Percentiles rank a stretch among this genome's conserved stretches.
Conservation (phyloP, 1,284 basidiomycete genomes). For the Afroboletus lepidellus region DNA sequence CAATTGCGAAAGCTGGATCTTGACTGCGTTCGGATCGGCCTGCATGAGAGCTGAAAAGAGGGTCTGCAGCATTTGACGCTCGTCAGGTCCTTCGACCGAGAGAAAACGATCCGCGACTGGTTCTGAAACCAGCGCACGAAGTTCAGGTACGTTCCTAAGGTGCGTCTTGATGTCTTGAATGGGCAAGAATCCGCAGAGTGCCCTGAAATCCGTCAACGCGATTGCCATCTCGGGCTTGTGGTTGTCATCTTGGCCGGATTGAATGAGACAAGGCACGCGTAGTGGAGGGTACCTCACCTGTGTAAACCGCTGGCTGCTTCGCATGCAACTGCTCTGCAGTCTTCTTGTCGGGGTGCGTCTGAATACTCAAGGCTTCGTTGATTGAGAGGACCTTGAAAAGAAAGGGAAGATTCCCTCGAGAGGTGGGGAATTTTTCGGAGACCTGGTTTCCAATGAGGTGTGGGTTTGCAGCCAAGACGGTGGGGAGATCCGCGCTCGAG, state of each 20-base stretch:
- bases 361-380: constrained; percentile 92
- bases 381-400: constrained; percentile 94
- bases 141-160: constrained; percentile 75
- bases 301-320: constrained; percentile 83
- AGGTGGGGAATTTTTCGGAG: constrained; percentile 57
- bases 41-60: constrained; percentile 88
- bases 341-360: constrained; percentile 94
- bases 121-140: constrained; percentile 69
- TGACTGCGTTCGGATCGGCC: constrained; percentile 53
- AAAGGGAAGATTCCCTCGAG: constrained; percentile 81
- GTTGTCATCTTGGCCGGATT: constrained; percentile 69
- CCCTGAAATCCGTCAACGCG: constrained; percentile 88
- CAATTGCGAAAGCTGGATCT: constrained; percentile 57
- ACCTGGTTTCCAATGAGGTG: constrained; percentile 70
- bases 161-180: constrained; percentile 67
- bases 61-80: constrained; percentile 45
- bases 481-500: constrained; percentile 49
- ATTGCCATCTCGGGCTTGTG: constrained; percentile 99
- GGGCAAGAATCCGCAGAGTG: constrained; percentile 90
- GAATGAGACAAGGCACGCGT: constrained; percentile 7
- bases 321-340: constrained; percentile 79
- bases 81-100: constrained; percentile 45
- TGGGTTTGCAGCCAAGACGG: constrained; percentile 64
- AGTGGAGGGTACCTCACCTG: constrained; percentile 53
- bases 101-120: constrained; percentile 49